These are phyloP conservation scores for Talaromyces proteolyticus DNA, from an alignment of 495 filamentous ascomycete species.

Conservation along the genomic window DNA sequence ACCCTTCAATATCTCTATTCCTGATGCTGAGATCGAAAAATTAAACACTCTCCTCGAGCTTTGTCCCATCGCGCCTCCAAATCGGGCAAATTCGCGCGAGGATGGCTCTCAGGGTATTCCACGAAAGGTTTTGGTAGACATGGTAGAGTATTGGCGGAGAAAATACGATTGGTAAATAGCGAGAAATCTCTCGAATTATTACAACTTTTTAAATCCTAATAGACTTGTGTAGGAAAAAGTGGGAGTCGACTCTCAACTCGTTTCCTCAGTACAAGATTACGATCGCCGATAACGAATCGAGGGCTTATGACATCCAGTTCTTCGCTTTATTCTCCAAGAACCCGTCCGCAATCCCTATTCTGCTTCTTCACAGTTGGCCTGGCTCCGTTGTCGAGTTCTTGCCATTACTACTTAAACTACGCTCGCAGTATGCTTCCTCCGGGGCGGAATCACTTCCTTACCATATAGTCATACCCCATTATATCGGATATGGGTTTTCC, in stretches of 20 bases:
- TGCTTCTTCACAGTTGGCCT: conserved; percentile 59
- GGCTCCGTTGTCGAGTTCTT: conserved; percentile 17
- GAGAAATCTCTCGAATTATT: conserved; percentile 1
- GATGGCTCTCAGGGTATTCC: neutral
- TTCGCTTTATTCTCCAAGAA: conserved; percentile 54
- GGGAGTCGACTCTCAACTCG: conserved; percentile 52
- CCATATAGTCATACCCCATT: conserved; percentile 48
- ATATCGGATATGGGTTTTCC: conserved; percentile 49
- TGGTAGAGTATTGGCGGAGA: conserved; percentile 45
- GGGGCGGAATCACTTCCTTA: conserved; percentile 45
- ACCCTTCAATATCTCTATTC: conserved; percentile 36
- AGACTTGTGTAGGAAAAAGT: conserved; percentile 36
- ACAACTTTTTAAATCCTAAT: no score
- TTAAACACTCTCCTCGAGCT: conserved; percentile 42
- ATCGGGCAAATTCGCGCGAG: conserved; percentile 29
- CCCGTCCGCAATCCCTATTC: conserved; percentile 52
- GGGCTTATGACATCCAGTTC: conserved; percentile 48
- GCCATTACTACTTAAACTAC: neutral
- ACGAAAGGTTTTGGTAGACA: conserved; percentile 22
- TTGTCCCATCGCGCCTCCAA: conserved; percentile 43
- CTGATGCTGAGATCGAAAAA: conserved; percentile 37
- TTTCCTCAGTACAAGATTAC: conserved; percentile 55
- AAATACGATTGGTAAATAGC: conserved; percentile 35
- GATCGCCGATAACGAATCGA: conserved; percentile 26
- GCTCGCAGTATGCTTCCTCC: neutral